phyloP scores from a whole-genome alignment of 495 filamentous ascomycete species.

The Annulohypoxylon moriforme region DNA sequence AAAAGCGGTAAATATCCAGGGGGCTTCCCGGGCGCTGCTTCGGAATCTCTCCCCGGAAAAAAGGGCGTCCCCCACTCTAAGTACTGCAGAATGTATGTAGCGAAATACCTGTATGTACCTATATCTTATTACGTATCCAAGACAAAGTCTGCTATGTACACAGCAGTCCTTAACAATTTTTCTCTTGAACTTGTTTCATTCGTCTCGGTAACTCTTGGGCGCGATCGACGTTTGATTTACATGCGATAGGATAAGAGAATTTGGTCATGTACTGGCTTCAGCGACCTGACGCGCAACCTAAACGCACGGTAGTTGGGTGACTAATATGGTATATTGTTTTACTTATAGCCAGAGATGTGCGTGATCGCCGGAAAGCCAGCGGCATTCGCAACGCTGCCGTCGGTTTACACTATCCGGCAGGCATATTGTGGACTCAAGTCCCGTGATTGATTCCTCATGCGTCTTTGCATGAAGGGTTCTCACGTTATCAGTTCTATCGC shows the following conservation, averaged over 20 bases:
- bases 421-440: constrained; percentile 15
- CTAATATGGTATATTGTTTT: constrained; percentile 9
- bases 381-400: neutral
- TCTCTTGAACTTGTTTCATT: constrained; percentile 22
- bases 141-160: neutral
- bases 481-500: neutral
- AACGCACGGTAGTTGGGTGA: constrained; percentile 11
- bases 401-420: constrained; percentile 23
- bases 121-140: constrained; percentile 22
- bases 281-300: neutral
- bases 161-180: constrained; percentile 4
- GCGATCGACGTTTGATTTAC: constrained; percentile 33
- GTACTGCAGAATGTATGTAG: constrained; percentile 10
- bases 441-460: constrained; percentile 43
- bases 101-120: constrained; percentile 17
- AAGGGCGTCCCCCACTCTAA: constrained; percentile 31
- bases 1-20: constrained; percentile 33
- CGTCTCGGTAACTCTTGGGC: constrained; percentile 9
- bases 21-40: constrained; percentile 32
- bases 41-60: constrained; percentile 43
- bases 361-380: constrained; percentile 7
- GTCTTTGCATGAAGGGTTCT: constrained; percentile 31
- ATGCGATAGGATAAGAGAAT: constrained; percentile 1
- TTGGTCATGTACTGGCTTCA: neutral
- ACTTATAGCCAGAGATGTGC: constrained; percentile 20